phyloP scores from a whole-genome alignment of 805 yeast species.

The Saccharomycopsis oosterbeekiorum region DNA sequence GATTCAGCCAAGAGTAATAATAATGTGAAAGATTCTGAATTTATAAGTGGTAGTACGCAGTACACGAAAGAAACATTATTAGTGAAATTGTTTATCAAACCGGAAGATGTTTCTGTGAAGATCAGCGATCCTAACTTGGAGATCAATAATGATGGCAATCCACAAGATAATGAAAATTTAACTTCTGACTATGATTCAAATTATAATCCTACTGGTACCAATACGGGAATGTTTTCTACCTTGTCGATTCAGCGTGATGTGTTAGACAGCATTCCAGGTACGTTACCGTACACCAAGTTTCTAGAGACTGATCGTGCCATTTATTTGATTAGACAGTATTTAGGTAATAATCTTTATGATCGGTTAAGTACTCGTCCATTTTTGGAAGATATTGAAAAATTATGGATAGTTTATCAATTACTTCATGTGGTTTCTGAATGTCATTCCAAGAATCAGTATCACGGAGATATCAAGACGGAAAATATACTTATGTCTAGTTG shows the following conservation, averaged over 20 bases:
- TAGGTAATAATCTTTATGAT: constrained; percentile 77
- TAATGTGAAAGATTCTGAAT: not conserved
- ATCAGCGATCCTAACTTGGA: not conserved
- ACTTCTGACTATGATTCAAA: not conserved
- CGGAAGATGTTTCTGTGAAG: constrained; percentile 5
- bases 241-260: constrained; percentile 8
- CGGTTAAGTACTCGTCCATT: constrained; percentile 82
- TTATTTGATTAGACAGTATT: constrained; percentile 73
- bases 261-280: constrained; percentile 46
- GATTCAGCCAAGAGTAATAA: not conserved
- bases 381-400: constrained; percentile 67
- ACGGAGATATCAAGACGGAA: constrained; percentile 90
- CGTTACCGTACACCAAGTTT: constrained; percentile 60
- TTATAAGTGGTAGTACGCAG: not conserved
- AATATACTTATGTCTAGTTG: constrained; percentile 79
- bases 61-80: not conserved
- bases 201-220: not conserved
- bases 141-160: not conserved
- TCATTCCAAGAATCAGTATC: constrained; percentile 54
- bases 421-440: constrained; percentile 51
- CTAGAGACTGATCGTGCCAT: constrained; percentile 90
- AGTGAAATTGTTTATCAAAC: constrained; percentile 15
- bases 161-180: not conserved
- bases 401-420: constrained; percentile 77
- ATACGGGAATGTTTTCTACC: not conserved